These are phyloP conservation scores for Dendryphion nanum DNA, from an alignment of 2,329 filamentous ascomycete species.

Conservation along the genomic window DNA sequence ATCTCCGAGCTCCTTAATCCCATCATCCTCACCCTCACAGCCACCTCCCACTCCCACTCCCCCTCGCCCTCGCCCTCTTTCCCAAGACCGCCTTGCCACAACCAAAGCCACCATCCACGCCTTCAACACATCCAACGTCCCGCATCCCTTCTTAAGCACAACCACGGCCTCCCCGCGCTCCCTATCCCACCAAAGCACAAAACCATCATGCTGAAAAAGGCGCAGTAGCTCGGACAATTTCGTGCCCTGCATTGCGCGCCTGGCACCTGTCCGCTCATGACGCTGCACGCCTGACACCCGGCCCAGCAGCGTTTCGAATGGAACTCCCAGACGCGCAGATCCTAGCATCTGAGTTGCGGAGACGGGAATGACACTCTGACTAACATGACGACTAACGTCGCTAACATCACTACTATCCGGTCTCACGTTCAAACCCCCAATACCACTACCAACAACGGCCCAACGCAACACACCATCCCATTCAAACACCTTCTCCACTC, in stretches of 20 bases:
- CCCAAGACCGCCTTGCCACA: conserved; percentile 34
- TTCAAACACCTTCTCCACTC: conserved; percentile 58
- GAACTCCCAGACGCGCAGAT: conserved; percentile 54
- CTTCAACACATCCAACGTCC: conserved; percentile 52
- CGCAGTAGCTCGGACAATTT: conserved; percentile 50
- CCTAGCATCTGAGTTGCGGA: conserved; percentile 54
- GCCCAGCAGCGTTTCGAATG: conserved; percentile 37
- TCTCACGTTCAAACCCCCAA: too few relatives aligned
- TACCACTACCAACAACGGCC: conserved; percentile 30
- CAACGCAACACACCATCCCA: conserved; percentile 65
- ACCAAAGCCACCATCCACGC: conserved; percentile 63
- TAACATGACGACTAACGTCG: too few relatives aligned
- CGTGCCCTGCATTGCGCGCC: conserved; percentile 26
- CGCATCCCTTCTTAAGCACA: conserved; percentile 60
- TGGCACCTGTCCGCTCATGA: conserved; percentile 20
- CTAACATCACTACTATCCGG: too few relatives aligned
- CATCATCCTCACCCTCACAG: conserved; percentile 2
- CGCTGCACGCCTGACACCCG: conserved; percentile 18
- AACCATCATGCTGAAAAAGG: conserved; percentile 53
- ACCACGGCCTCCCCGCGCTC: conserved; percentile 51
- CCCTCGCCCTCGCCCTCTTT: conserved; percentile 10
- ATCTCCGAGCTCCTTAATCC: conserved; percentile 41
- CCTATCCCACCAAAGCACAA: conserved; percentile 60
- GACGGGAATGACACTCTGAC: too few relatives aligned
- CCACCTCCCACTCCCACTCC: conserved; percentile 1